phyloP scores from a whole-genome alignment of 179 eudicot species.

The Patellifolia procumbens region DNA sequence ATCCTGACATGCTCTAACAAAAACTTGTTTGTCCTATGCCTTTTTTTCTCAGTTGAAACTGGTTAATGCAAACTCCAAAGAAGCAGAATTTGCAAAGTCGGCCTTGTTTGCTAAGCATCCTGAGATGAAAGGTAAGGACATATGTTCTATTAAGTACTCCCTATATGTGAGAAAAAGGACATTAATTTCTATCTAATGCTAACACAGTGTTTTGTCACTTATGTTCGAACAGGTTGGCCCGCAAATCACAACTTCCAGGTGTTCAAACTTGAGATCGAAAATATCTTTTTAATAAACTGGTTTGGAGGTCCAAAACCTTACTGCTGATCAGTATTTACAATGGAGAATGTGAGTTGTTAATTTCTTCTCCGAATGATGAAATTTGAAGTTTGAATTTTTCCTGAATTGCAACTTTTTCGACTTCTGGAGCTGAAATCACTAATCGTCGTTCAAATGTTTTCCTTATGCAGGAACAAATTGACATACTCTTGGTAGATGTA shows the following conservation, averaged over 20 bases:
- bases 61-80: slow-evolving; percentile 46
- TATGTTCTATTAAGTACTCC: neutral
- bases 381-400: neutral
- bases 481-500: slow-evolving; percentile 6
- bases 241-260: slow-evolving; percentile 72
- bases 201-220: slow-evolving; percentile 12
- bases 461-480: slow-evolving; percentile 21
- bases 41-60: slow-evolving; percentile 55
- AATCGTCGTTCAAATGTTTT: slow-evolving; percentile 1
- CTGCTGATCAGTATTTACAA: slow-evolving; percentile 74
- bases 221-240: slow-evolving; percentile 66
- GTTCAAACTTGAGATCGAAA: slow-evolving; percentile 60
- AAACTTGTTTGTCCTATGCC: neutral
- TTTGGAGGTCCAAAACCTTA: slow-evolving; percentile 86
- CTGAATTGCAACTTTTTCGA: neutral
- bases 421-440: neutral
- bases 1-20: neutral
- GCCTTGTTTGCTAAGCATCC: slow-evolving; percentile 80
- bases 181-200: neutral
- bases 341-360: slow-evolving; percentile 59
- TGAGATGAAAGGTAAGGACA: slow-evolving; percentile 69
- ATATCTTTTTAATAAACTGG: slow-evolving; percentile 82
- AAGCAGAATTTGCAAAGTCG: slow-evolving; percentile 59
- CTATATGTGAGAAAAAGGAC: neutral
- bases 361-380: neutral